Percentiles rank a stretch among this genome's conserved stretches.
Evolutionary conservation across 106 monocot genomes (phyloP).

Genomic region (Dioscorea dumetorum): DNA sequence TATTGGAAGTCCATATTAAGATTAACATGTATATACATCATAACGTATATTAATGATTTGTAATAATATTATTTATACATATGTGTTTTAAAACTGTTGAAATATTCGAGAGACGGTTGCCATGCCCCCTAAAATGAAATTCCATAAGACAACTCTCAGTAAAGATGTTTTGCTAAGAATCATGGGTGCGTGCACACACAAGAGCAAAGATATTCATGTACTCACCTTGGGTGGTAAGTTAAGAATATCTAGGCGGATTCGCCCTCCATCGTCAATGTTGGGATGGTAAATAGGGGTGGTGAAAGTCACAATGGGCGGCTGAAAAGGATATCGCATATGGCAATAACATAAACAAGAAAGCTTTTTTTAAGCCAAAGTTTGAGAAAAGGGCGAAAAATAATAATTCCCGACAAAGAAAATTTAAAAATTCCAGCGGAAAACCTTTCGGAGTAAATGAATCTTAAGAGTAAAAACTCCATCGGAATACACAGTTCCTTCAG

Average conservation of each 20-base stretch:
- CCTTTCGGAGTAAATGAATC: conserved; percentile 93
- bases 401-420: conserved; percentile 1
- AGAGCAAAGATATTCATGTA: background rate
- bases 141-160: background rate
- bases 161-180: background rate
- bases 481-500: conserved; percentile 77
- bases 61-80: too few species aligned
- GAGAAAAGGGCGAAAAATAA: background rate
- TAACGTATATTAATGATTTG: too few species aligned
- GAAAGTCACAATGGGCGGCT: conserved; percentile 90
- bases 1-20: too few species aligned
- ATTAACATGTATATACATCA: too few species aligned
- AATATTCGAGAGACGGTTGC: conserved; percentile 88
- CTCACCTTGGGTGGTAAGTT: conserved; percentile 96
- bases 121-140: conserved; percentile 57
- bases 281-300: conserved; percentile 94
- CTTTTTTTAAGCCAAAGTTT: background rate
- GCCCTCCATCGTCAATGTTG: conserved; percentile 93
- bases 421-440: conserved; percentile 6
- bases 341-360: too few species aligned
- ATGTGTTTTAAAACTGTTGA: conserved; percentile 78
- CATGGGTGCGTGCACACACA: too few species aligned
- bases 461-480: conserved; percentile 64
- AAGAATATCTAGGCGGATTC: conserved; percentile 95
- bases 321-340: conserved; percentile 72